Evolutionary conservation across 768 basidiomycete genomes (phyloP).

Genomic region (Boletus tomentosulus): DNA sequence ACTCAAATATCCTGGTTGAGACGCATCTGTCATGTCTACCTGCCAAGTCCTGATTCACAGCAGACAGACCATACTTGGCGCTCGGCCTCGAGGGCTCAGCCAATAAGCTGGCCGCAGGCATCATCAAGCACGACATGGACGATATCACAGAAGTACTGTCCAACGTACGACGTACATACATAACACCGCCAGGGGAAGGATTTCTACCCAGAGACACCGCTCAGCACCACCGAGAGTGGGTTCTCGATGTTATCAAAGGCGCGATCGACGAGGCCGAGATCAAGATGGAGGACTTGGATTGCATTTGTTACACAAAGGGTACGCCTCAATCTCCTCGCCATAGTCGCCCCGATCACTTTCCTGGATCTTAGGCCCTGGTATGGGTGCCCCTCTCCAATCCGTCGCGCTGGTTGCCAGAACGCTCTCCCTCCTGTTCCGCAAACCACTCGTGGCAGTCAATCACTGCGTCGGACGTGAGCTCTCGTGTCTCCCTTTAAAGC

Average conservation of each 20-base stretch:
- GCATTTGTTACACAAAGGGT: conserved; percentile 98
- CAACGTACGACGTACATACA: conserved; percentile 96
- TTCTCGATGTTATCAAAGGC: conserved; percentile 71
- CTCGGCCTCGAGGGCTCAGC: conserved; percentile 97
- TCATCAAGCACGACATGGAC: conserved; percentile 78
- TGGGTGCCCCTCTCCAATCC: conserved; percentile 96
- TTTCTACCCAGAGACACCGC: conserved; percentile 97
- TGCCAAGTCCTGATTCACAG: conserved; percentile 7
- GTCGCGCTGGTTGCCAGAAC: conserved; percentile 93
- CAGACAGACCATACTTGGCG: conserved; percentile 74
- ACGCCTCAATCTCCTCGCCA: conserved; percentile 7
- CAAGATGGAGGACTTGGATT: conserved; percentile 77
- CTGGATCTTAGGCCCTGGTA: conserved; percentile 78
- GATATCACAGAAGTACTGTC: conserved; percentile 76
- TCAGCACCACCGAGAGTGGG: conserved; percentile 94
- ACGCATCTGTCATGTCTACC: conserved; percentile 12
- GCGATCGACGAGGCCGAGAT: conserved; percentile 65
- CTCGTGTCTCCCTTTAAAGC: not conserved
- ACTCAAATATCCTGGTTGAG: conserved; percentile 34
- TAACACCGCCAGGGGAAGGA: conserved; percentile 97
- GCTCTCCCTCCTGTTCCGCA: conserved; percentile 79
- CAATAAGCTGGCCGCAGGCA: conserved; percentile 93
- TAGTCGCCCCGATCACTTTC: not conserved
- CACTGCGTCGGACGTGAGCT: conserved; percentile 94
- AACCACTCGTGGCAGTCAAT: conserved; percentile 96